Evolutionary conservation across 306 rosid species (phyloP).

Genomic region (Abrus pulchellus): DNA sequence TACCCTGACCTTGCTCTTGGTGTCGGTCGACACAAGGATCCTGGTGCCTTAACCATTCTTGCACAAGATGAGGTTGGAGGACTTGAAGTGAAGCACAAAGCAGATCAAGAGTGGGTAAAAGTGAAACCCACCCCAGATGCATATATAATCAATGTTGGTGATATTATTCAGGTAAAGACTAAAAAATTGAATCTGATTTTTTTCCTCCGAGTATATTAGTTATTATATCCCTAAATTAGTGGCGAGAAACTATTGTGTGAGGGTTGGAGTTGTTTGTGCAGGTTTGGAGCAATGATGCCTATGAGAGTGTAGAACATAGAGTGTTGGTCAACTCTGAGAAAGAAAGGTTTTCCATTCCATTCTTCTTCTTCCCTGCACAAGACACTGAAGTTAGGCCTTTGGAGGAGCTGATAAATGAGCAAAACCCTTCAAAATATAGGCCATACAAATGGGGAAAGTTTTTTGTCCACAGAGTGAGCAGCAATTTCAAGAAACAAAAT

Average conservation of each 20-base stretch:
- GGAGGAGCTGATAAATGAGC: slow-evolving; percentile 58
- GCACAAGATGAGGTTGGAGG: slow-evolving; percentile 80
- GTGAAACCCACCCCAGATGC: slow-evolving; percentile 75
- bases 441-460: slow-evolving; percentile 74
- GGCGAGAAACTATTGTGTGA: not conserved
- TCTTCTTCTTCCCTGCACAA: slow-evolving; percentile 68
- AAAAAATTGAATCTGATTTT: not conserved
- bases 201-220: not conserved
- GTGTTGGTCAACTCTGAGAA: slow-evolving; percentile 61
- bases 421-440: slow-evolving; percentile 59
- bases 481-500: slow-evolving; percentile 60
- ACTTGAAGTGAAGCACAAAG: slow-evolving; percentile 65
- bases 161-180: slow-evolving; percentile 59
- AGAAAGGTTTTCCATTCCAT: slow-evolving; percentile 65
- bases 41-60: slow-evolving; percentile 64
- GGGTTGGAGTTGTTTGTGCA: slow-evolving; percentile 35
- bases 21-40: slow-evolving; percentile 72
- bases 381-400: slow-evolving; percentile 58
- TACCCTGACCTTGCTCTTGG: slow-evolving; percentile 70
- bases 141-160: slow-evolving; percentile 68
- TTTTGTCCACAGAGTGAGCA: slow-evolving; percentile 34
- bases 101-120: slow-evolving; percentile 69
- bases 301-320: slow-evolving; percentile 78
- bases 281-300: slow-evolving; percentile 84
- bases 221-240: not conserved